Base-by-base conservation (phyloP, 306 rosid species). In the Castanopsis chinensis region DNA sequence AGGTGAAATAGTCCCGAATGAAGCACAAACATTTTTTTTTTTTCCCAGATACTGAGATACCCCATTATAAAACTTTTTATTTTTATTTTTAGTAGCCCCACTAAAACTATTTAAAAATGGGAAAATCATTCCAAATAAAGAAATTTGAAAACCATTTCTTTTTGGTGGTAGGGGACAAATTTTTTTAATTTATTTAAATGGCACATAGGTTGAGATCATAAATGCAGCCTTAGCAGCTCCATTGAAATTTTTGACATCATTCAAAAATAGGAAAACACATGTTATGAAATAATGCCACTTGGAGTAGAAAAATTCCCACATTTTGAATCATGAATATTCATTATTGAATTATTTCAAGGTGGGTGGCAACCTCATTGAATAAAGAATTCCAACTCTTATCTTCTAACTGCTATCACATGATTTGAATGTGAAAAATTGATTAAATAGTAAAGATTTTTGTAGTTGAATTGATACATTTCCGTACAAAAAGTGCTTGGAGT, bases 341-440 rank as follows among this genome's bases (percentile, higher is more conserved):
- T n/a, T n/a, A n/a, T n/a, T n/a, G 68, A 14, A 60, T 85, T 77
- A 56, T 85, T 37, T 67, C 77, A 74, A 70, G 82, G 83, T 79
- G 69, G 88, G 87, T 69, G 77, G 76, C 80, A 80, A 45, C 45
- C 85, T 72, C 83, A 80, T 85, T 58, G 37, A 80, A 80, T 85
- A 77, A 49, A 45, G 71, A 81, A 77, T 45, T 59, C 73, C 73
- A 71, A 79, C 83, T 56, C 28, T 70, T 45, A 58, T 82, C 88
- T 65, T 75, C 90, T 71, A 75, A 72, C 85, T 75, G 68, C 84
- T 80, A 37, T 75, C 21, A 51, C 19, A 3, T 64, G 9, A 59
- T 70, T 43, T 82, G 81, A 72, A 81, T 32, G 71, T 78, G 71
- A 58, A 81, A 76, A 19, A n/a, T 74, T 23, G 13, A 33, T 33